phyloP scores from a whole-genome alignment of 202 grass and related monocot species.

The Setaria viridis region DNA sequence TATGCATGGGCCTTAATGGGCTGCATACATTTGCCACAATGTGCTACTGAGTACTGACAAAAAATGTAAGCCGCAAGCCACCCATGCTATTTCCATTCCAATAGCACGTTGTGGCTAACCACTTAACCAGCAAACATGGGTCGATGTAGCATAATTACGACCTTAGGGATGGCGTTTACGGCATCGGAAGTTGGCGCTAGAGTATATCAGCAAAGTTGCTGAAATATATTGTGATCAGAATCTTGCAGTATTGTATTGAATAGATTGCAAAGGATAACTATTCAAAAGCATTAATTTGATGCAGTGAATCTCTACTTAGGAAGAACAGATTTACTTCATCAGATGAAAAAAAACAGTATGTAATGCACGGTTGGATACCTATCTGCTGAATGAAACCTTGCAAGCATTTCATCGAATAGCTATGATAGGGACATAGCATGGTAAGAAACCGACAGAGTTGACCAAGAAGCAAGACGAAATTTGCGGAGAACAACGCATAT shows the following conservation, averaged over 20 bases:
- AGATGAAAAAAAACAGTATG: not conserved
- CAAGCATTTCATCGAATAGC: slow-evolving; percentile 46
- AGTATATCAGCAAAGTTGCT: not conserved
- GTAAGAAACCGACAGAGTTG: not conserved
- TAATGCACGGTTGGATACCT: not conserved
- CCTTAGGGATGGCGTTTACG: not conserved
- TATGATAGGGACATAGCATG: not conserved
- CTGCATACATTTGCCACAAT: not conserved
- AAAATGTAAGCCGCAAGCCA: not conserved
- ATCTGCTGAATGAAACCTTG: slow-evolving; percentile 22
- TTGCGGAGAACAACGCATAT: not conserved
- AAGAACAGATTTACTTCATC: not conserved
- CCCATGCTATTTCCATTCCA: not conserved
- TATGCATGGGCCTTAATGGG: not conserved
- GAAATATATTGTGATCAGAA: not conserved
- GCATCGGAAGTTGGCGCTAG: not conserved
- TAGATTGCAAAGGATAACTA: not conserved
- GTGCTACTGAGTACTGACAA: not conserved
- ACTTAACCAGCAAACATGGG: not conserved
- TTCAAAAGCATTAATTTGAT: not conserved
- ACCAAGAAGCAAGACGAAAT: not conserved
- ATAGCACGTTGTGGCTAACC: not conserved
- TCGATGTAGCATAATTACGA: not conserved
- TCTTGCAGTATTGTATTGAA: not conserved
- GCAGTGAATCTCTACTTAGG: not conserved